These are phyloP conservation scores for Nicotiana rustica DNA, from an alignment of 305 asterid species.

Conservation along the genomic window DNA sequence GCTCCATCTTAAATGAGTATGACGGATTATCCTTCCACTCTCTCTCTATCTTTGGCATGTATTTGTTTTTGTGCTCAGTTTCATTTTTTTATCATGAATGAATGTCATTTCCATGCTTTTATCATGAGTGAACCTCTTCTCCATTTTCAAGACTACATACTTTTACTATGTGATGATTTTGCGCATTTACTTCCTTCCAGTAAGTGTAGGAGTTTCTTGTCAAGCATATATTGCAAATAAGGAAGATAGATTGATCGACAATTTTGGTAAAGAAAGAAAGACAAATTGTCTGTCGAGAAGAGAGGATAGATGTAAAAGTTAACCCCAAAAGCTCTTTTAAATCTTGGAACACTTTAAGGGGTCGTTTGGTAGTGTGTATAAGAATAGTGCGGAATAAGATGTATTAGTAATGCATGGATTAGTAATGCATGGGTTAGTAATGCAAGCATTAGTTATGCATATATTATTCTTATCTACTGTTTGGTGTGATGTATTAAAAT, in stretches of 20 bases:
- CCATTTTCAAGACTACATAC: background rate
- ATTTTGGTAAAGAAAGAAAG: conserved; percentile 1
- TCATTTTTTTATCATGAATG: background rate
- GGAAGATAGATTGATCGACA: background rate
- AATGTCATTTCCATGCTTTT: conserved; percentile 13
- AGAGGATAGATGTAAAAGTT: background rate
- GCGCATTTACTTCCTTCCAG: background rate
- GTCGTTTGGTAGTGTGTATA: too few species aligned
- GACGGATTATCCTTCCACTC: conserved; percentile 37
- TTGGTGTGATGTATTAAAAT: too few species aligned
- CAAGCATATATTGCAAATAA: background rate
- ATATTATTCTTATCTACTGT: too few species aligned
- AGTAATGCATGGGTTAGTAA: too few species aligned
- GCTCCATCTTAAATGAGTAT: conserved; percentile 78
- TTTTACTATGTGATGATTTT: background rate
- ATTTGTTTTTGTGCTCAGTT: background rate
- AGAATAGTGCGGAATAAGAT: too few species aligned
- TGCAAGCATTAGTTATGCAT: too few species aligned
- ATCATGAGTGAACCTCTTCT: background rate
- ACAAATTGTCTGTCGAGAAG: background rate
- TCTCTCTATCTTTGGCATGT: background rate
- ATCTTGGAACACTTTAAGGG: background rate
- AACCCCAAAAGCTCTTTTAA: background rate
- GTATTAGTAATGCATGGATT: too few species aligned
- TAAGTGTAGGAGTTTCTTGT: background rate